Evolutionary conservation across 2,329 filamentous ascomycete genomes (phyloP), one percentile per base, ranked within the genome.

Genomic region (Emergomyces orientalis): DNA sequence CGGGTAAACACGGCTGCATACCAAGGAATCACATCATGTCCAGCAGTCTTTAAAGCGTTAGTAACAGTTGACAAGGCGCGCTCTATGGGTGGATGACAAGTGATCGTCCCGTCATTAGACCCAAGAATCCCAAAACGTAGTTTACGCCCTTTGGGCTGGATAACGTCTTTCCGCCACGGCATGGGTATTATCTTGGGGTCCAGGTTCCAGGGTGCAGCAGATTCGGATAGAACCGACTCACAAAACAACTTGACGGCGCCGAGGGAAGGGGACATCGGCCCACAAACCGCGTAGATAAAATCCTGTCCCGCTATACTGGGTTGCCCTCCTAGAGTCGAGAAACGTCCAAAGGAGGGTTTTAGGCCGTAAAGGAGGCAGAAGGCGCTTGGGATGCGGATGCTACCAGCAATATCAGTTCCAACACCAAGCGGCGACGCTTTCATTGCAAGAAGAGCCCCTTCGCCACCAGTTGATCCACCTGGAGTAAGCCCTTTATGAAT

Each of bases 361-460:
- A 77, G 65, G 1, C 75, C 75, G 65, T 75, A 77, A 1, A 77
- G 64, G 34, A 70, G 67, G 67, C 72, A 76, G 63, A 74, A 77
- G 1, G 73, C 71, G 62, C 70, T 67, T 0, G 76, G 76, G 55
- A 77, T 75, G 27, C 76, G 70, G 51, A 78, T 73, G 60, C 71
- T 74, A 8, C 75, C 76, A 65, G 70, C 71, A 45, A 80, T 80
- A 63, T 80, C 78, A 1, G 73, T 75, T 14, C 74, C 74, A 19
- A 76, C 63, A 2, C 73, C 74, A 11, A 77, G 61, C 19, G 68
- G 67, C 32, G 67, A 73, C 8, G 64, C 71, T 55, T 68, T 69
- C 52, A 75, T 71, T 3, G 72, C 71, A 37, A 75, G 69, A 57
- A 75, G 63, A 2, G 74, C 73, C 5, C 69, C 71, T 64, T 76